Evolutionary conservation across 495 filamentous ascomycete species (phyloP).

Genomic region (Trichoderma virens): DNA sequence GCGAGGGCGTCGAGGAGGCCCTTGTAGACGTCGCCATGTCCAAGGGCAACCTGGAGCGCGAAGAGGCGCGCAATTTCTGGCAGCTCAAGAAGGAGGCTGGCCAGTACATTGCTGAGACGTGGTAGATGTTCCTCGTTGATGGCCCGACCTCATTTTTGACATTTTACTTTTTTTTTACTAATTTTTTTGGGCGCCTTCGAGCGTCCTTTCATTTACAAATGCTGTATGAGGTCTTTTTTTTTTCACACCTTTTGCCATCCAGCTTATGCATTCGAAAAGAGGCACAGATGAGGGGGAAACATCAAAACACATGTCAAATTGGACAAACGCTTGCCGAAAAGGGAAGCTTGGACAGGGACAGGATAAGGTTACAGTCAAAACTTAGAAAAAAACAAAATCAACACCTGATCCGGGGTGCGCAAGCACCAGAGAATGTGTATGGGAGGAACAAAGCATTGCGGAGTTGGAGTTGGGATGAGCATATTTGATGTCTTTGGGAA

Average conservation of each 20-base stretch:
- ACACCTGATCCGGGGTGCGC: background rate
- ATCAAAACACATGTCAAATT: background rate
- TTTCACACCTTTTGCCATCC: background rate
- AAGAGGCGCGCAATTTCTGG: slow-evolving; percentile 75
- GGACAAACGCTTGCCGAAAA: background rate
- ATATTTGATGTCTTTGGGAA: background rate
- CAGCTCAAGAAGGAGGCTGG: slow-evolving; percentile 71
- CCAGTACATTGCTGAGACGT: slow-evolving; percentile 80
- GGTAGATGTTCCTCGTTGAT: slow-evolving; percentile 25
- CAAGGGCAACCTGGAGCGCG: slow-evolving; percentile 65
- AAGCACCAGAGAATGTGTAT: background rate
- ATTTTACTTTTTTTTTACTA: background rate
- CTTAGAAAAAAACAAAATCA: too few relatives aligned
- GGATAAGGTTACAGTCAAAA: too few relatives aligned
- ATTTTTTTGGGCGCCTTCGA: background rate
- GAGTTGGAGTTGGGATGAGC: background rate
- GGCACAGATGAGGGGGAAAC: background rate
- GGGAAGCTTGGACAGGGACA: background rate
- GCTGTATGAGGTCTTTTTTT: background rate
- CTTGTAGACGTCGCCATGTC: slow-evolving; percentile 72
- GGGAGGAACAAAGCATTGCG: background rate
- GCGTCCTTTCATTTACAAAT: background rate
- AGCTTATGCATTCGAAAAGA: background rate
- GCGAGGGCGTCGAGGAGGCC: slow-evolving; percentile 84
- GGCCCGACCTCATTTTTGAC: background rate